These are phyloP conservation scores for Bromus sterilis DNA, from an alignment of 176 grass and related monocot genomes.

Conservation along the genomic window DNA sequence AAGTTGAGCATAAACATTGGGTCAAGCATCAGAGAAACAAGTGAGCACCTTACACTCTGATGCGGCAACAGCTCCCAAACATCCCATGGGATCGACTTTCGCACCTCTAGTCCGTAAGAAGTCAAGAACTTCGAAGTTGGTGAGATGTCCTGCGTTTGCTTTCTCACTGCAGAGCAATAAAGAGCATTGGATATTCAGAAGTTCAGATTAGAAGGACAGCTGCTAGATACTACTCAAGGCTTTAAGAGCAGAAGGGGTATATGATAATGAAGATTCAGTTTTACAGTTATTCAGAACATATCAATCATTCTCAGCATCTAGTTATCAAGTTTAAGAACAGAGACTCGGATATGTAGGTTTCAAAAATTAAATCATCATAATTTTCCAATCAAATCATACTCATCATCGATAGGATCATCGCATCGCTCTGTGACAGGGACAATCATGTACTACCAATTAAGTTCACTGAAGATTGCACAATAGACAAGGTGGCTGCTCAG, in stretches of 20 bases:
- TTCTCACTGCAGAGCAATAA: conserved; percentile 37
- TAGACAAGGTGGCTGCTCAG: neutral
- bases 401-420: too few relatives aligned
- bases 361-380: too few relatives aligned
- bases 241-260: too few relatives aligned
- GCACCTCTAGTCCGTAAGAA: conserved; percentile 71
- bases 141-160: conserved; percentile 53
- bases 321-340: neutral
- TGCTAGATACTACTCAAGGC: neutral
- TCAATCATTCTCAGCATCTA: neutral
- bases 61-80: conserved; percentile 62
- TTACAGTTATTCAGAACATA: neutral
- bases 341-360: neutral
- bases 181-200: neutral
- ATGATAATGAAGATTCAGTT: neutral
- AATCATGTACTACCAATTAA: neutral
- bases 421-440: neutral
- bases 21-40: conserved; percentile 3
- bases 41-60: conserved; percentile 72
- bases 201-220: neutral
- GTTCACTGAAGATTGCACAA: neutral
- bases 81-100: conserved; percentile 73
- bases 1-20: neutral
- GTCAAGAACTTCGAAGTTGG: conserved; percentile 85
- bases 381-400: neutral